Evolutionary conservation across 148 eudicot genomes (phyloP).

Genomic region (Rhododendron kiyosumense): DNA sequence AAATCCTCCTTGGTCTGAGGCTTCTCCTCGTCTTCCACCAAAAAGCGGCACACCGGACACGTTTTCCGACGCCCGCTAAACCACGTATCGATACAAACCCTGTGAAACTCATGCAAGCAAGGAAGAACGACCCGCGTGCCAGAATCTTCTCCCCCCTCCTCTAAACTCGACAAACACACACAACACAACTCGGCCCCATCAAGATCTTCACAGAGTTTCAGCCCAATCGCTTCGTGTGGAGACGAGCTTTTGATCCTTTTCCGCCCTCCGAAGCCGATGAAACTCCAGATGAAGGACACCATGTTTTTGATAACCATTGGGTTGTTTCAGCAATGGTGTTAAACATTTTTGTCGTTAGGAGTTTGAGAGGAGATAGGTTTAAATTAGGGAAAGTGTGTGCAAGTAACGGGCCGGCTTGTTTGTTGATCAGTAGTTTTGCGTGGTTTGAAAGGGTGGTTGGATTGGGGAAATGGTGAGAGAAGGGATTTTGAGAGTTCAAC

Average conservation of each 20-base stretch:
- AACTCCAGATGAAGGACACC: conserved; percentile 28
- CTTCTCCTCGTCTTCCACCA: conserved; percentile 37
- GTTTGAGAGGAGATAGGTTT: not conserved
- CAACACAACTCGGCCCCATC: conserved; percentile 36
- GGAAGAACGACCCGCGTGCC: conserved; percentile 37
- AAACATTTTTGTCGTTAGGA: not conserved
- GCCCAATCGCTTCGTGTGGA: not conserved
- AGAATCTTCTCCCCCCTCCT: conserved; percentile 26
- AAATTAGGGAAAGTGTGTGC: not conserved
- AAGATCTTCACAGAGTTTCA: not conserved
- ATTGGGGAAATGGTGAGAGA: conserved; percentile 10
- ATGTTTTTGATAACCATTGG: conserved; percentile 24
- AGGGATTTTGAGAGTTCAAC: conserved; percentile 26
- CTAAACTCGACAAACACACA: conserved; percentile 61
- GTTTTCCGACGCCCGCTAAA: conserved; percentile 44
- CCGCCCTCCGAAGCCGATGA: conserved; percentile 17
- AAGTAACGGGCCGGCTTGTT: not conserved
- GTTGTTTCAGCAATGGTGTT: not conserved
- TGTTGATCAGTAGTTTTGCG: conserved; percentile 25
- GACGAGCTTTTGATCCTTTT: conserved; percentile 2
- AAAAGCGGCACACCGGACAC: conserved; percentile 75
- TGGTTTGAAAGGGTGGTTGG: conserved; percentile 37
- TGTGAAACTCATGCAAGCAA: conserved; percentile 65
- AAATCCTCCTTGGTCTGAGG: conserved; percentile 24
- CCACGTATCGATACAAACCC: conserved; percentile 54